phyloP scores from a whole-genome alignment of 2,329 filamentous ascomycete species.

The Metarhizium sp. region DNA sequence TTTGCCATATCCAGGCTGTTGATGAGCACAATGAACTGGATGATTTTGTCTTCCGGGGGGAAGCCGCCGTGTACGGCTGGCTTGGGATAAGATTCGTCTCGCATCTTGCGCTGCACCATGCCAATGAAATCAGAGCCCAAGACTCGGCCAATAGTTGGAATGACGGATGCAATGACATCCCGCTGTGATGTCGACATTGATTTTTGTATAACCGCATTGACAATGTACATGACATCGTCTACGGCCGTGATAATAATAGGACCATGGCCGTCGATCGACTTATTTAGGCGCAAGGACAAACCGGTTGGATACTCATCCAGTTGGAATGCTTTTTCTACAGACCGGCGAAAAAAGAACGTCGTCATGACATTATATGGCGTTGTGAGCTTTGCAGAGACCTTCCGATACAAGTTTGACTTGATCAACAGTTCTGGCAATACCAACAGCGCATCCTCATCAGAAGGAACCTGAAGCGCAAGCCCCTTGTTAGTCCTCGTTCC shows the following conservation, averaged over 20 bases:
- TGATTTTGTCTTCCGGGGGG: constrained; percentile 79
- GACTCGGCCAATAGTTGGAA: constrained; percentile 71
- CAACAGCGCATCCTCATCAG: constrained; percentile 46
- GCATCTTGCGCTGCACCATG: constrained; percentile 97
- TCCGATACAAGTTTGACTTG: constrained; percentile 71
- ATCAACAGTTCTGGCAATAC: constrained; percentile 63
- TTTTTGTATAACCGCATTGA: constrained; percentile 82
- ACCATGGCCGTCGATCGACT: constrained; percentile 63
- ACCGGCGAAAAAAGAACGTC: constrained; percentile 92
- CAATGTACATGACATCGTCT: constrained; percentile 99
- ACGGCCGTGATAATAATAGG: constrained; percentile 93
- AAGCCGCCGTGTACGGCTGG: constrained; percentile 67
- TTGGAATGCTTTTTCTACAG: constrained; percentile 96
- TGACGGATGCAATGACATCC: constrained; percentile 64
- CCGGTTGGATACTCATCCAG: constrained; percentile 80
- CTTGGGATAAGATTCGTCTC: constrained; percentile 87
- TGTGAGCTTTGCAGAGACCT: constrained; percentile 64
- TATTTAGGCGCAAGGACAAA: constrained; percentile 66
- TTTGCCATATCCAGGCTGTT: constrained; percentile 92
- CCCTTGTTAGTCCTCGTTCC: neutral
- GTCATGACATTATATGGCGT: constrained; percentile 86
- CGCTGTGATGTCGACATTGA: constrained; percentile 79
- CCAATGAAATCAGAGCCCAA: constrained; percentile 85
- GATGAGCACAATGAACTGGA: constrained; percentile 84
- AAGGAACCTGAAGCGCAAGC: constrained; percentile 33